Evolutionary conservation across 805 yeast species (phyloP).

Genomic region (Kregervanrija pseudodelftensis): DNA sequence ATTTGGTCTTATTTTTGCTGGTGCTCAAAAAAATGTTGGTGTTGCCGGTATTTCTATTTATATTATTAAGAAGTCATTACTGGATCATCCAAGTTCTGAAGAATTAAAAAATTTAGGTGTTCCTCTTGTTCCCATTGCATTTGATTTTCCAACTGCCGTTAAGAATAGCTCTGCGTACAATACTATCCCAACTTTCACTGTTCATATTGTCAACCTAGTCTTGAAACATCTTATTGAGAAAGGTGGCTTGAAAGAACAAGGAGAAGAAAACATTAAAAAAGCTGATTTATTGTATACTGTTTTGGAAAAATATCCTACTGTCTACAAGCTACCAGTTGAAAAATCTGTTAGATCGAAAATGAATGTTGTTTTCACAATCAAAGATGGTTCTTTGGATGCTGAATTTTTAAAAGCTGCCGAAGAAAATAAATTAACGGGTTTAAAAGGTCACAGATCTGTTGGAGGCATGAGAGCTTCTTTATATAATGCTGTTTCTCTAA

Average conservation of each 20-base stretch:
- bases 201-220: constrained; percentile 79
- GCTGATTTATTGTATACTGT: constrained; percentile 57
- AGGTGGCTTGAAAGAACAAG: constrained; percentile 71
- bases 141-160: constrained; percentile 80
- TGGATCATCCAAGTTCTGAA: constrained; percentile 59
- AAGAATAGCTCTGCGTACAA: constrained; percentile 90
- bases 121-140: constrained; percentile 85
- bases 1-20: constrained; percentile 89
- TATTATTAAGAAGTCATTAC: constrained; percentile 74
- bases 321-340: constrained; percentile 63
- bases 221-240: constrained; percentile 49
- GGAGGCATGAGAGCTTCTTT: constrained; percentile 95
- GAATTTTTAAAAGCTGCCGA: constrained; percentile 64
- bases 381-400: constrained; percentile 50
- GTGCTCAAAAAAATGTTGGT: constrained; percentile 98
- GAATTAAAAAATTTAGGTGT: constrained; percentile 50
- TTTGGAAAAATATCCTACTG: constrained; percentile 56
- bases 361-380: constrained; percentile 87
- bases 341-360: constrained; percentile 66
- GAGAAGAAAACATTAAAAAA: constrained; percentile 50
- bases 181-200: constrained; percentile 90
- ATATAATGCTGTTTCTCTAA: constrained; percentile 75
- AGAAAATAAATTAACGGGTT: constrained; percentile 57
- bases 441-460: constrained; percentile 94
- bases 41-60: constrained; percentile 91